Conservation (phyloP, 352 stramenopile genomes). For the Phytophthora ohioensis region DNA sequence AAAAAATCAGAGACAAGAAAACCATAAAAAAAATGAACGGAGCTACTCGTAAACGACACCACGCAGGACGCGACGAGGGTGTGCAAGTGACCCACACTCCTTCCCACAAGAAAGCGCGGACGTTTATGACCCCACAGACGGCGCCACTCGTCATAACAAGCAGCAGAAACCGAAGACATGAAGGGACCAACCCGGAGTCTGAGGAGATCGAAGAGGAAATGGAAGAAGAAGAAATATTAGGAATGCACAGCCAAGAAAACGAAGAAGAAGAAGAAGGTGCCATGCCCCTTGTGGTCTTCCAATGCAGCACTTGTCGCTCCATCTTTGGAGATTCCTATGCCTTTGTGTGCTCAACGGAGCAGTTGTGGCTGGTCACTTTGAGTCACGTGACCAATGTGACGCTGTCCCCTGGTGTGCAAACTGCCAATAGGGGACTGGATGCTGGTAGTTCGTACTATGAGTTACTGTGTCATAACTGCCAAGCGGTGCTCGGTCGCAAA, state of each 20-base stretch:
- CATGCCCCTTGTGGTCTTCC: slow-evolving; percentile 80
- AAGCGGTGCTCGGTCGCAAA: slow-evolving; percentile 77
- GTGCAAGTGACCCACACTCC: slow-evolving; percentile 28
- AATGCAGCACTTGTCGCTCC: slow-evolving; percentile 83
- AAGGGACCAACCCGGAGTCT: slow-evolving; percentile 36
- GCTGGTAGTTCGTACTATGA: slow-evolving; percentile 79
- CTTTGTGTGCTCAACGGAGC: slow-evolving; percentile 79
- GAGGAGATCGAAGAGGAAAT: slow-evolving; percentile 48
- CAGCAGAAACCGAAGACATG: slow-evolving; percentile 16
- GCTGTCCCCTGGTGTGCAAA: slow-evolving; percentile 52
- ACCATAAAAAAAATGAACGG: slow-evolving; percentile 35
- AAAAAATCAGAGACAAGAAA: background rate
- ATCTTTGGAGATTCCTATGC: slow-evolving; percentile 89
- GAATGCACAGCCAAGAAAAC: slow-evolving; percentile 30
- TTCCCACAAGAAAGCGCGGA: slow-evolving; percentile 45
- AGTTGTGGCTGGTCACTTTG: slow-evolving; percentile 79
- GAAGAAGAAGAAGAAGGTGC: slow-evolving; percentile 62
- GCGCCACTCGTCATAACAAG: slow-evolving; percentile 2
- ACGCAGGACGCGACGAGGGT: slow-evolving; percentile 30
- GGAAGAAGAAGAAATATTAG: slow-evolving; percentile 20
- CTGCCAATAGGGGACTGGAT: slow-evolving; percentile 59
- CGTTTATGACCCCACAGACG: slow-evolving; percentile 31
- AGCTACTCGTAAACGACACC: slow-evolving; percentile 64
- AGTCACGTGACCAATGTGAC: slow-evolving; percentile 77
- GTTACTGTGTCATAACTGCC: slow-evolving; percentile 82